Base-by-base conservation (phyloP, 2,329 filamentous ascomycete species). In the Fusarium sp. region DNA sequence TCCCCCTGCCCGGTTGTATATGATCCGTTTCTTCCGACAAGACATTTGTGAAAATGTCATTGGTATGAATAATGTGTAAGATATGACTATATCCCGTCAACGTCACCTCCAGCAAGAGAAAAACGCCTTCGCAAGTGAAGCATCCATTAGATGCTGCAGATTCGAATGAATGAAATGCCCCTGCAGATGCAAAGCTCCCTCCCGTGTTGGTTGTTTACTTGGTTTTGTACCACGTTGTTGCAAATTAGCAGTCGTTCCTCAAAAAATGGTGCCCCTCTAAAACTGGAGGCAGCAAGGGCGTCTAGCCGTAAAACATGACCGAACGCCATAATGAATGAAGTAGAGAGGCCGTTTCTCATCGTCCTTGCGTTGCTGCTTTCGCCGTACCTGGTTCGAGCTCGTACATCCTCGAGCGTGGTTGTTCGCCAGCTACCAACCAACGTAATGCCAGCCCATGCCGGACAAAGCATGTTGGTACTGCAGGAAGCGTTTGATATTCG, bases 281-380 rank as follows among this genome's bases (percentile, higher is more conserved):
- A 59, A 54, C 47, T 52, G 63, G 50, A 55, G 51, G 66, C 41
- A 47, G 46, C 48, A 69, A 66, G 50, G 58, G 63, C 59, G 42
- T 68, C 50, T 58, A 70, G 70, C 70, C 59, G 66, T 59, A 64
- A 70, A 66, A 54, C 61, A 61, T 70, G 66, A 68, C 62, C 68
- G 36, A 69, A 64, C 61, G 71, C 71, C 63, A 53, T 61, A 59
- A 58, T 67, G 64, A 71, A 66, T 70, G 54, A 66, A 70, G 59
- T 67, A 58, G 41, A 49, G 51, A 70, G 64, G 63, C 61, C 70
- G 66, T 72, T 60, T 69, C 64, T 70, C 69, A 65, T 73, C 63
- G 66, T 67, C 51, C 49, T 41, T 60, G 25, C 23, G 52, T 48
- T 56, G 56, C 58, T 58, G 41, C 57, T 39, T 31, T 58, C 59